Conservation (phyloP, 1,284 basidiomycete species). For the Puccinia coronata region DNA sequence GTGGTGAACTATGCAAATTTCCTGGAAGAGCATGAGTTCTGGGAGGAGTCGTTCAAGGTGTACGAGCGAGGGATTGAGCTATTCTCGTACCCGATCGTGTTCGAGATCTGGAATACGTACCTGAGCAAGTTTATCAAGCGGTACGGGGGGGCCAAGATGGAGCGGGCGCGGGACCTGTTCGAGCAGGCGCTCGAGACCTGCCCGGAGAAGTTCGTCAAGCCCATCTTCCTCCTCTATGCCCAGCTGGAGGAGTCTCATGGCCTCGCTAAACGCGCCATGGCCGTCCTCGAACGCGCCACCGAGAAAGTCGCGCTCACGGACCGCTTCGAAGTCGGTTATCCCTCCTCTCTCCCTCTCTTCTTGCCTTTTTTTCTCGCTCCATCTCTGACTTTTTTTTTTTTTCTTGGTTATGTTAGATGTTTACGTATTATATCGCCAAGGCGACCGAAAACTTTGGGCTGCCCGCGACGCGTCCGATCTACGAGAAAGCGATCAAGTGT, state of each 20-base stretch:
- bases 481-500: conserved; percentile 90
- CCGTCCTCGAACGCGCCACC: conserved; percentile 89
- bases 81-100: conserved; percentile 96
- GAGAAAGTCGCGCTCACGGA: conserved; percentile 81
- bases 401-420: conserved; percentile 69
- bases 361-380: not conserved
- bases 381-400: not conserved
- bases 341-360: not conserved
- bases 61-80: conserved; percentile 97
- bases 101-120: conserved; percentile 99
- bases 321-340: conserved; percentile 79
- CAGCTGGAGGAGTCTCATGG: conserved; percentile 92
- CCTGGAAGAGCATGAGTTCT: conserved; percentile 96
- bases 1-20: conserved; percentile 97
- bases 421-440: conserved; percentile 94
- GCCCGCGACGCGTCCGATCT: conserved; percentile 93
- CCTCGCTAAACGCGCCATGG: conserved; percentile 92
- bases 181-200: conserved; percentile 97
- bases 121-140: conserved; percentile 95
- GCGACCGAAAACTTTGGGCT: conserved; percentile 92
- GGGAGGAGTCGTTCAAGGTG: conserved; percentile 97
- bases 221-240: conserved; percentile 92
- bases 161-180: conserved; percentile 92
- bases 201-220: conserved; percentile 89
- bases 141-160: conserved; percentile 90